Evolutionary conservation across 108 stramenopile genomes (phyloP), one percentile per base, ranked within the genome.

Genomic region (Nannochloropsis gaditana): DNA sequence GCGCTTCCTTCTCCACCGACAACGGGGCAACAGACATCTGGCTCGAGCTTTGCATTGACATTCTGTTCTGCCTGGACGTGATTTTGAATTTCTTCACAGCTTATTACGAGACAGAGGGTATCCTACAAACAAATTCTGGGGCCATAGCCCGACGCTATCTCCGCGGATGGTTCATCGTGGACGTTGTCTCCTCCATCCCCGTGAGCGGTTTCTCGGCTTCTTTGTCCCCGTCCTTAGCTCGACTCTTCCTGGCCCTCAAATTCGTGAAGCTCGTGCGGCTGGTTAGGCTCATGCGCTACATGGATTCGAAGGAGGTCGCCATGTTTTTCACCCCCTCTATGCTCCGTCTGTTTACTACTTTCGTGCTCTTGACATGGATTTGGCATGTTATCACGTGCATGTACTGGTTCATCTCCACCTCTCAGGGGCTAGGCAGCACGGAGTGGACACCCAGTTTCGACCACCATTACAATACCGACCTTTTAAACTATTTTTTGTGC

Each of bases 341-440:
- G 59, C 59, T 73, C 8, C 59, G 59, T 4, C 59, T 73, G 1
- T 73, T 73, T 5, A 73, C 5, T 73, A 73, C 59, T n/a, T 73
- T 73, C n/a, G 59, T 73, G 59, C 59, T 73, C 8, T 73, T 73
- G n/a, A n/a, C 59, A n/a, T 73, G 59, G 59, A 73, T 73, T n/a
- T 73, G 59, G 59, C 59, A 73, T 73, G 59, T 73, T 4, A 3
- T 73, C 59, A 73, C 59, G n/a, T 73, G 59, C n/a, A 15, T 73
- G 59, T 73, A 73, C 59, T 73, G 59, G 59, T 73, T n/a, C 59
- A 73, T 73, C n/a, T 73, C 59, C 59, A 73, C n/a, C 59, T n/a
- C 19, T 2, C 59, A 73, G 59, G 59, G 59, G 19, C 59, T 73
- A n/a, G 59, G 59, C 2, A 73, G 59, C 59, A n/a, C 59, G 15